A percentile compares a stretch with the other conserved stretches of the same genome.
These are phyloP conservation scores for Beta corolliflora DNA, from an alignment of 179 eudicot genomes.

Conservation along the genomic window DNA sequence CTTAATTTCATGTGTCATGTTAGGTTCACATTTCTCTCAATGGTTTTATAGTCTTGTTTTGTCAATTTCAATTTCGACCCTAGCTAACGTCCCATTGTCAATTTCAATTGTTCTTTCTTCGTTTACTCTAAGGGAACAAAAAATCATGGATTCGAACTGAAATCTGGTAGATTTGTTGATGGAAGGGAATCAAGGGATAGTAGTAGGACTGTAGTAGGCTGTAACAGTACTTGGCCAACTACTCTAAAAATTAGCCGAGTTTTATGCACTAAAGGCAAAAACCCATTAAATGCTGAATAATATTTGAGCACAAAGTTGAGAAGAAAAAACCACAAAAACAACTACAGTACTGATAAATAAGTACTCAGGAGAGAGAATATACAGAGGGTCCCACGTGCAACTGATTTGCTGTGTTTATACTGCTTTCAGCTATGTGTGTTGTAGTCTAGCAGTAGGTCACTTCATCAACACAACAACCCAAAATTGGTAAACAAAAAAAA, in stretches of 20 bases:
- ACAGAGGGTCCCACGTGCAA: conserved; percentile 23
- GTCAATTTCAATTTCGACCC: too few species aligned
- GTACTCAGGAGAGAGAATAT: conserved; percentile 4
- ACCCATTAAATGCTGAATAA: not conserved
- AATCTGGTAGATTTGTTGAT: not conserved
- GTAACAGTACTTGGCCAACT: not conserved
- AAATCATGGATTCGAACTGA: not conserved
- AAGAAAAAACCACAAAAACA: conserved; percentile 5
- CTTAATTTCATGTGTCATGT: too few species aligned
- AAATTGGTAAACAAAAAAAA: not conserved
- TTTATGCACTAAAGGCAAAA: conserved; percentile 12
- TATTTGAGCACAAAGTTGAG: not conserved
- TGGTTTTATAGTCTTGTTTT: too few species aligned
- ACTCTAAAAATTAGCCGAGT: conserved; percentile 14
- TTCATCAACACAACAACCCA: not conserved
- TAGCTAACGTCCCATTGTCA: too few species aligned
- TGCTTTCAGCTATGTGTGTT: conserved; percentile 10
- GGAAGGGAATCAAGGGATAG: conserved; percentile 3
- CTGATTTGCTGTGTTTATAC: conserved; percentile 30
- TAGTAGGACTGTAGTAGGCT: not conserved
- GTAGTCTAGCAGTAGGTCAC: conserved; percentile 16
- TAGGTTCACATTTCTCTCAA: too few species aligned
- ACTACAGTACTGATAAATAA: conserved; percentile 1
- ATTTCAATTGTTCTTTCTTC: too few species aligned
- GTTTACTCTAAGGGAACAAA: too few species aligned